These are phyloP conservation scores for Bidens hawaiensis DNA, from an alignment of 140 eudicot genomes.

Conservation along the genomic window DNA sequence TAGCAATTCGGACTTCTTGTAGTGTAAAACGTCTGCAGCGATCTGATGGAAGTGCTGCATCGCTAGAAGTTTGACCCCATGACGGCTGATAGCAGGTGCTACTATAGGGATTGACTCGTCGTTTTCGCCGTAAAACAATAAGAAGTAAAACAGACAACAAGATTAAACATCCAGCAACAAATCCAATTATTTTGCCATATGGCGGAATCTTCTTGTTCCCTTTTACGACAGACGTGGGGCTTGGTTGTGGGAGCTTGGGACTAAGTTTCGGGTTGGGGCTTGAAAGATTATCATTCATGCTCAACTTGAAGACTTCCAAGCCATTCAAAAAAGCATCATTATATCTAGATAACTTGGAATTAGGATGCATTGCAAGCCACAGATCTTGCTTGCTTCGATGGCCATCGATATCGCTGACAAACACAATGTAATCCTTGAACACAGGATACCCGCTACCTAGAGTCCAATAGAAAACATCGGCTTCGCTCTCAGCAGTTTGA, in stretches of 20 bases:
- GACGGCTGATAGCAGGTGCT: background rate
- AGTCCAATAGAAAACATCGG: conserved; percentile 17
- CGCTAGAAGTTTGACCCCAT: background rate
- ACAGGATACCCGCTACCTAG: conserved; percentile 33
- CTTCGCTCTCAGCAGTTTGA: conserved; percentile 28
- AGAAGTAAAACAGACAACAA: background rate
- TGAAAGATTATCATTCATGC: conserved; percentile 29
- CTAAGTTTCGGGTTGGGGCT: conserved; percentile 38
- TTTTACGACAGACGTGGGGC: background rate
- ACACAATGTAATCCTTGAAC: conserved; percentile 37
- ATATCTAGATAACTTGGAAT: background rate
- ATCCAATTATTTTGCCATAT: background rate
- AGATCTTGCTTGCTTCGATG: conserved; percentile 23
- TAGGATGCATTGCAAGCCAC: conserved; percentile 35
- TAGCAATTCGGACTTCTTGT: conserved; percentile 40
- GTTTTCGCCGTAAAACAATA: background rate
- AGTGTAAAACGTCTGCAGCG: conserved; percentile 36
- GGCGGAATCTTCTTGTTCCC: background rate
- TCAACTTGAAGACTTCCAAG: conserved; percentile 55
- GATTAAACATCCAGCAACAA: background rate
- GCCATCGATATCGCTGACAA: conserved; percentile 3
- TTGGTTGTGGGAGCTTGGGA: background rate
- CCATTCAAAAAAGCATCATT: conserved; percentile 42
- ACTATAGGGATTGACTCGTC: background rate
- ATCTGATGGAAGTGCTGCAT: background rate